Evolutionary conservation across 2,329 filamentous ascomycete species (phyloP).

Genomic region (Phyllosticta citrichinensis): DNA sequence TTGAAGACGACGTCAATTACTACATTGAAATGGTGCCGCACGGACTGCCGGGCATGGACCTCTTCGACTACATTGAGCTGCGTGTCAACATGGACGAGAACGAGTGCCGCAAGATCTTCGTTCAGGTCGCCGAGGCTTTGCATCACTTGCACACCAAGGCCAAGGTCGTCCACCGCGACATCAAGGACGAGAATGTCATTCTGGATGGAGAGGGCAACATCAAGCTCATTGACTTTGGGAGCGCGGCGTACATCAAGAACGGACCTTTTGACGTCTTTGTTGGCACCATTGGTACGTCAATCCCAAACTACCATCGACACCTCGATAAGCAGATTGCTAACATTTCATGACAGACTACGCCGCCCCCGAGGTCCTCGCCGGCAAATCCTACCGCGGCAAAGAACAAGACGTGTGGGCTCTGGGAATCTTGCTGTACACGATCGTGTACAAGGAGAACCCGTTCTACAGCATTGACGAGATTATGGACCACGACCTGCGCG

Average conservation of each 20-base stretch:
- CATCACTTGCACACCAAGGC: conserved; percentile 88
- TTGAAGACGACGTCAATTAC: conserved; percentile 79
- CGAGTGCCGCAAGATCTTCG: conserved; percentile 90
- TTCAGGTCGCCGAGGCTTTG: conserved; percentile 81
- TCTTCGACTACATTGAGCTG: conserved; percentile 98
- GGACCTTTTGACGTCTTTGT: conserved; percentile 99
- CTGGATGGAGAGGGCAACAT: conserved; percentile 91
- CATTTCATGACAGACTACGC: conserved; percentile 66
- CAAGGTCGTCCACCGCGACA: conserved; percentile 88
- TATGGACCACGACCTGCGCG: conserved; percentile 87
- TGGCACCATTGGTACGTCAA: conserved; percentile 77
- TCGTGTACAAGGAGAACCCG: conserved; percentile 98
- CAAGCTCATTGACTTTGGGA: conserved; percentile 97
- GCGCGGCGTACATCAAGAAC: conserved; percentile 95
- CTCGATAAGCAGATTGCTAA: not conserved
- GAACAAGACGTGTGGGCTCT: conserved; percentile 98
- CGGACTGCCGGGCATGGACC: conserved; percentile 90
- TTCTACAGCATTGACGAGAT: conserved; percentile 99
- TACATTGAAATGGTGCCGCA: conserved; percentile 98
- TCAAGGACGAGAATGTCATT: conserved; percentile 98
- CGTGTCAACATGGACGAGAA: conserved; percentile 92
- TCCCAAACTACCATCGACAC: not conserved
- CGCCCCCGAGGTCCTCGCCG: conserved; percentile 92
- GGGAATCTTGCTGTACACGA: conserved; percentile 93
- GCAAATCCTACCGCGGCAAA: conserved; percentile 84